A percentile compares a stretch with the other conserved stretches of the same genome.
These are phyloP conservation scores for Pouteria glomerata DNA, from an alignment of 148 eudicot species.

Conservation along the genomic window DNA sequence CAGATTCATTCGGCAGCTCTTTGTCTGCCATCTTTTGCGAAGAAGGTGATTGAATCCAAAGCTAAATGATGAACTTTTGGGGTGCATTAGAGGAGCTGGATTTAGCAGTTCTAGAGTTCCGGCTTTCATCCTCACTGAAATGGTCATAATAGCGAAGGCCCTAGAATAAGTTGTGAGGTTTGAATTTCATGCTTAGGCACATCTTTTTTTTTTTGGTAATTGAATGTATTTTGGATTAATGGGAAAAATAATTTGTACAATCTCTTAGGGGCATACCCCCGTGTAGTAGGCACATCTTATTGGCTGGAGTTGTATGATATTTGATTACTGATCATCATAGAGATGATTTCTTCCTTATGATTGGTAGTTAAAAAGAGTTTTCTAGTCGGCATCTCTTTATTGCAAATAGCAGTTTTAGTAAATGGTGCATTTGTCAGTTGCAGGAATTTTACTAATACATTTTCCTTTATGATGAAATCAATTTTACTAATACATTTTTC, in stretches of 20 bases:
- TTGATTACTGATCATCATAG: not conserved
- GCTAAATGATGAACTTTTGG: slow-evolving; percentile 13
- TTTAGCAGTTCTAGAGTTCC: not conserved
- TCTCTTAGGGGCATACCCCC: too few species aligned
- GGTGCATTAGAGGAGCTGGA: not conserved
- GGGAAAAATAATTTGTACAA: too few species aligned
- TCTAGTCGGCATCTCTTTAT: not conserved
- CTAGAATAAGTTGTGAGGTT: slow-evolving; percentile 8
- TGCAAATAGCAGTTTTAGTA: not conserved
- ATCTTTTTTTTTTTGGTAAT: not conserved
- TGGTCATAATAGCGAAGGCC: not conserved
- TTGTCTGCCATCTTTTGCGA: slow-evolving; percentile 82
- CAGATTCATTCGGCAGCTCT: slow-evolving; percentile 86
- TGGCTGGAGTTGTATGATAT: too few species aligned
- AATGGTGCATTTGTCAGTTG: not conserved
- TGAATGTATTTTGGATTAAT: too few species aligned
- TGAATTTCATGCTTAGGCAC: not conserved
- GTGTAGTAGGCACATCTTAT: too few species aligned
- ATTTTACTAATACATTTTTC: too few species aligned
- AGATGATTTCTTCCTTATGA: not conserved
- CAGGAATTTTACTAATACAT: too few species aligned
- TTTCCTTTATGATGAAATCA: too few species aligned
- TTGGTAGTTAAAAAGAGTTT: not conserved
- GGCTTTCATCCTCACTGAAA: slow-evolving; percentile 6
- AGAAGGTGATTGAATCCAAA: slow-evolving; percentile 63